Conservation (phyloP, 176 grass and related monocot genomes). For the Secale cereale region DNA sequence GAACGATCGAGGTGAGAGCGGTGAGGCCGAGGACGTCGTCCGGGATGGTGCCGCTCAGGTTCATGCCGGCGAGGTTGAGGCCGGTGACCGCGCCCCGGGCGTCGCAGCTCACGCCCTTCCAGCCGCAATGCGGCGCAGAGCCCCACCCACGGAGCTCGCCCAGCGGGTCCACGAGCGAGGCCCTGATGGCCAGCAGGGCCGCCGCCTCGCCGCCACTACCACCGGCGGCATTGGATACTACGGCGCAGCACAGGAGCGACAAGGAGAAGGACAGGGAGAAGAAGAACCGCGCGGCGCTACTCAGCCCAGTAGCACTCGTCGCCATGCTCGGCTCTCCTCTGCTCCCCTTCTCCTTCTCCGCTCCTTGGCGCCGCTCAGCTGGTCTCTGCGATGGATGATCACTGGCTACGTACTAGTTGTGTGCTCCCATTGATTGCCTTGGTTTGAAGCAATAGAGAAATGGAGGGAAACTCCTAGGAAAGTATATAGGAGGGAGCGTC, state of each 20-base stretch:
- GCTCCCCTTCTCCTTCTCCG: slow-evolving; percentile 37
- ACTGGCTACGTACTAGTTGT: slow-evolving; percentile 26
- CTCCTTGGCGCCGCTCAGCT: slow-evolving; percentile 22
- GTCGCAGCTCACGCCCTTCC: slow-evolving; percentile 70
- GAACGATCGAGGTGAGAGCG: slow-evolving; percentile 55
- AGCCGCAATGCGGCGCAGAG: slow-evolving; percentile 50
- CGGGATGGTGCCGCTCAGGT: slow-evolving; percentile 68
- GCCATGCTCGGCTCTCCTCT: slow-evolving; percentile 48
- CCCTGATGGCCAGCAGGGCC: slow-evolving; percentile 62
- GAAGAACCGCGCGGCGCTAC: slow-evolving; percentile 42
- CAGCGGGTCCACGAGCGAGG: slow-evolving; percentile 57
- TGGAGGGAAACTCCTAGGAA: slow-evolving; percentile 50
- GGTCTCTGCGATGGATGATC: background rate
- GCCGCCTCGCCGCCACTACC: slow-evolving; percentile 44
- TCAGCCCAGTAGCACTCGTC: slow-evolving; percentile 40
- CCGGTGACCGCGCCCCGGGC: slow-evolving; percentile 55
- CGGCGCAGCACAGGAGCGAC: slow-evolving; percentile 37
- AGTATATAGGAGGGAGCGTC: slow-evolving; percentile 44
- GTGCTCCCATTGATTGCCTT: slow-evolving; percentile 36
- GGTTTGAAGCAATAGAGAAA: slow-evolving; percentile 54
- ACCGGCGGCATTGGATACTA: slow-evolving; percentile 40
- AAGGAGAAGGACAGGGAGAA: slow-evolving; percentile 45
- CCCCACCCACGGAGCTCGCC: slow-evolving; percentile 54
- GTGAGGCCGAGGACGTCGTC: slow-evolving; percentile 56
- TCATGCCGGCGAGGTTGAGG: slow-evolving; percentile 69